Evolutionary conservation across 2,329 filamentous ascomycete species (phyloP).

Genomic region (Aspergillus fijiensis): DNA sequence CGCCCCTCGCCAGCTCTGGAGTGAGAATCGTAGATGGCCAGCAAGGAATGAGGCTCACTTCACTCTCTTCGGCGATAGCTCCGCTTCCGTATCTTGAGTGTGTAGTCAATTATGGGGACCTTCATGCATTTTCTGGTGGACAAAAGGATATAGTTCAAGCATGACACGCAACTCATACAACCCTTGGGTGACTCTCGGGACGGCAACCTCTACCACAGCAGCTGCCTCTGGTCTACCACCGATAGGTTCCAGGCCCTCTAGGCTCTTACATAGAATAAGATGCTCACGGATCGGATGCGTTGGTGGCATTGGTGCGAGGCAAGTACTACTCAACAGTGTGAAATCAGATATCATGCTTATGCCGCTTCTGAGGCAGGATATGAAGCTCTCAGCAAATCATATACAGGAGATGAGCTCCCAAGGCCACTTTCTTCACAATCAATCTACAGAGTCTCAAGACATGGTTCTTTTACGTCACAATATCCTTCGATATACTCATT

Average conservation of each 20-base stretch:
- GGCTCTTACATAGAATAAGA: too few relatives aligned
- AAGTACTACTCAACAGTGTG: background rate
- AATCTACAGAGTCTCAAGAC: too few relatives aligned
- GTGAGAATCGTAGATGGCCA: background rate
- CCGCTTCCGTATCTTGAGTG: background rate
- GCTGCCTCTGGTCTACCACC: background rate
- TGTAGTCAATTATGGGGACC: background rate
- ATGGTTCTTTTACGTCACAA: too few relatives aligned
- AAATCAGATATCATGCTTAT: too few relatives aligned
- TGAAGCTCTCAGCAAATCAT: too few relatives aligned
- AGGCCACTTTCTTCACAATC: too few relatives aligned
- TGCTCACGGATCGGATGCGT: too few relatives aligned
- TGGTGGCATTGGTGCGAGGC: background rate
- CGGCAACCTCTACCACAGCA: background rate
- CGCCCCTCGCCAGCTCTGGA: background rate
- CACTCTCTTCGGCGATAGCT: background rate
- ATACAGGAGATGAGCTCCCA: too few relatives aligned
- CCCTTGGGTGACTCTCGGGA: background rate
- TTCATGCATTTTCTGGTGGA: background rate
- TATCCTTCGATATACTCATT: too few relatives aligned
- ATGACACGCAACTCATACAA: background rate
- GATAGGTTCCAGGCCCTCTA: background rate
- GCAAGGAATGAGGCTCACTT: background rate
- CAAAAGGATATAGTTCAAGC: background rate
- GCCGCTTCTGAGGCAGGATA: too few relatives aligned